Evolutionary conservation across 2,329 filamentous ascomycete genomes (phyloP), one percentile per base, ranked within the genome.

Genomic region (Chaetoscypha palmicola): DNA sequence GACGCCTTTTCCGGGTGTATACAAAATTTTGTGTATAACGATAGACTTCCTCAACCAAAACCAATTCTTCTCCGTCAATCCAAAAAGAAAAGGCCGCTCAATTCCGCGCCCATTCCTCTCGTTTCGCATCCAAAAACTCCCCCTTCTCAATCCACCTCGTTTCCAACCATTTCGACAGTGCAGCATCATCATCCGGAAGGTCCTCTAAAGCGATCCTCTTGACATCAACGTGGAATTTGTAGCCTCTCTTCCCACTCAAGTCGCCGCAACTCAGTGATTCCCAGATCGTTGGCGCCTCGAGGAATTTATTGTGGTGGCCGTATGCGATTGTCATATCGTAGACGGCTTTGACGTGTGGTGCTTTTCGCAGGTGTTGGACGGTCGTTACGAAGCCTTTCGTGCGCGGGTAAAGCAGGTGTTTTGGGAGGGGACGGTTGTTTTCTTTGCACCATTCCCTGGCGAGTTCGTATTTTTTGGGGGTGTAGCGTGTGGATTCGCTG

Each of bases 401-500:
- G 23, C 76, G 69, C 17, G 76, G 76, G 53, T 79, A 79, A 14
- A 81, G 67, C 10, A 78, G 67, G 59, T 82, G 73, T 59, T 68
- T 66, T 5, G 74, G 76, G 49, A 77, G 66, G 2, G 70, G 68
- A 36, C 68, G 69, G 48, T 65, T 58, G 51, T 72, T 69, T 47
- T 65, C 63, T 43, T 66, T 65, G 61, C 76, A 80, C 71, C 73
- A 80, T 5, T 59, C 56, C 45, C 66, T 66, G 1, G 75, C 71
- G 49, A 72, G 66, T 34, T 65, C 62, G 51, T 74, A 71, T 59
- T 79, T 81, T 43, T 64, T 56, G 1, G 64, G 64, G 2, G 74
- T 79, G 58, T 70, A 80, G 48, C 77, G 69, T 7, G 76, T 80
- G n/a, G 72, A 73, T 64, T 82, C 78, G 55, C 74, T 78, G 66